phyloP scores from a whole-genome alignment of 2,329 filamentous ascomycete species.

The Epichloe gansuensis region DNA sequence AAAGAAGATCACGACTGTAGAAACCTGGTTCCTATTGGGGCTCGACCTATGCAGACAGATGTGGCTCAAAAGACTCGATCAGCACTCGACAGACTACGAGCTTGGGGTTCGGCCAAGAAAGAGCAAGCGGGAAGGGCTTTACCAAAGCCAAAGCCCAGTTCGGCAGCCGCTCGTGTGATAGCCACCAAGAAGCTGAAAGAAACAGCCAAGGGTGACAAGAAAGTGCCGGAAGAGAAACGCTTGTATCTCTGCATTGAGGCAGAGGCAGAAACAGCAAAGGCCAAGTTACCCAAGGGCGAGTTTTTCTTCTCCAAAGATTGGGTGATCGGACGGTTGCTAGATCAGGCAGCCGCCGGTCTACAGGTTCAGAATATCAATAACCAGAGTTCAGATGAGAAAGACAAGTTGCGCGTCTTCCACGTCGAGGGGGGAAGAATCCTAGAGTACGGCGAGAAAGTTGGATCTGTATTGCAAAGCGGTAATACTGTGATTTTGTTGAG shows the following conservation, averaged over 20 bases:
- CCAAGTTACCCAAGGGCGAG: conserved; percentile 69
- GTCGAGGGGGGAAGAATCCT: conserved; percentile 79
- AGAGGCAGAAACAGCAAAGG: conserved; percentile 69
- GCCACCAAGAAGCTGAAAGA: conserved; percentile 72
- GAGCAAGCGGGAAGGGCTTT: conserved; percentile 45
- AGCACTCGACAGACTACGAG: conserved; percentile 63
- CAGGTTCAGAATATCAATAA: conserved; percentile 82
- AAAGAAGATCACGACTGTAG: conserved; percentile 74
- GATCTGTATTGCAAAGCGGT: conserved; percentile 58
- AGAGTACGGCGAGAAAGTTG: conserved; percentile 80
- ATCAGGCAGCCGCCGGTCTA: conserved; percentile 61
- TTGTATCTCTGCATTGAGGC: conserved; percentile 86
- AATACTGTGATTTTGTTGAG: conserved; percentile 83
- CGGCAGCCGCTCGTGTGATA: conserved; percentile 49
- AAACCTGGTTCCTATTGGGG: conserved; percentile 51
- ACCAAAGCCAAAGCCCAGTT: conserved; percentile 50
- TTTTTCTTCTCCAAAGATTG: conserved; percentile 76
- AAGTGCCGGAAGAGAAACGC: conserved; percentile 68
- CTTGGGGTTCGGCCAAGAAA: conserved; percentile 69
- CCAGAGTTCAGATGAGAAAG: conserved; percentile 58
- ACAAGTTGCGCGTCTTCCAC: conserved; percentile 78
- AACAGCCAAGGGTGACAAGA: conserved; percentile 79
- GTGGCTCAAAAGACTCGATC: conserved; percentile 52
- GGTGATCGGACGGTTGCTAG: conserved; percentile 75
- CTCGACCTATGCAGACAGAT: conserved; percentile 30